These are phyloP conservation scores for Colletotrichum spinosum DNA, from an alignment of 2,329 filamentous ascomycete species.

Conservation along the genomic window DNA sequence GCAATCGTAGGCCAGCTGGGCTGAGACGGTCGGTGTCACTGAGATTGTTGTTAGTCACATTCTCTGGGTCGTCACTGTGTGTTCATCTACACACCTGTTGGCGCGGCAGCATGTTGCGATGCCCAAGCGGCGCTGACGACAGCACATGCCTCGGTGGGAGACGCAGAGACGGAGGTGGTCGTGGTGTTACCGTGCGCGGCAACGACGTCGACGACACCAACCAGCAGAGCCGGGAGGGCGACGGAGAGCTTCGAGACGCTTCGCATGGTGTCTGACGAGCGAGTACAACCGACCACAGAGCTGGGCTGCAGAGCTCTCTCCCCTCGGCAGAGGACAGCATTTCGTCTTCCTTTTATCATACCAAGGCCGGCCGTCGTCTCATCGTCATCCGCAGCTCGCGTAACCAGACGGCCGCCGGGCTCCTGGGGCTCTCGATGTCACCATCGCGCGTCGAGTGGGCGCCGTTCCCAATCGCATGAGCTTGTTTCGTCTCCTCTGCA, in stretches of 20 bases:
- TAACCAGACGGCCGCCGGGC: slow-evolving; percentile 1
- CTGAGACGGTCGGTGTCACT: slow-evolving; percentile 43
- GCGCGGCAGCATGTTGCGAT: slow-evolving; percentile 15
- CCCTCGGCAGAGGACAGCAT: too few species aligned
- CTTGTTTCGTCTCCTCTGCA: slow-evolving; percentile 5
- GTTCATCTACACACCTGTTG: not conserved
- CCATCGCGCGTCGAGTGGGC: slow-evolving; percentile 12
- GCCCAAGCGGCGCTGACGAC: slow-evolving; percentile 22
- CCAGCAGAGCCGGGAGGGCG: slow-evolving; percentile 21
- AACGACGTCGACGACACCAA: slow-evolving; percentile 1
- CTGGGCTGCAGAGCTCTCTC: too few species aligned
- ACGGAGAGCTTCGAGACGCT: slow-evolving; percentile 5
- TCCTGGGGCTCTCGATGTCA: slow-evolving; percentile 9
- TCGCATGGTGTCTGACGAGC: too few species aligned
- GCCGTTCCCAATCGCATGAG: slow-evolving; percentile 10
- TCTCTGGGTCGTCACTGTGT: not conserved
- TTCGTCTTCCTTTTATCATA: too few species aligned
- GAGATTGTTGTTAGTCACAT: not conserved
- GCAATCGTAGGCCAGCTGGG: slow-evolving; percentile 52
- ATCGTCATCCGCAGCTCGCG: slow-evolving; percentile 13
- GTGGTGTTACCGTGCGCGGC: slow-evolving; percentile 10
- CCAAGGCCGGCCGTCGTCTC: not conserved
- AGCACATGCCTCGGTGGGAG: slow-evolving; percentile 25
- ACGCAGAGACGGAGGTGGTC: not conserved
- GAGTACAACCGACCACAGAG: too few species aligned